Conservation (phyloP, 1,139 yeast genomes). For the Suhomyces anneliseae region DNA sequence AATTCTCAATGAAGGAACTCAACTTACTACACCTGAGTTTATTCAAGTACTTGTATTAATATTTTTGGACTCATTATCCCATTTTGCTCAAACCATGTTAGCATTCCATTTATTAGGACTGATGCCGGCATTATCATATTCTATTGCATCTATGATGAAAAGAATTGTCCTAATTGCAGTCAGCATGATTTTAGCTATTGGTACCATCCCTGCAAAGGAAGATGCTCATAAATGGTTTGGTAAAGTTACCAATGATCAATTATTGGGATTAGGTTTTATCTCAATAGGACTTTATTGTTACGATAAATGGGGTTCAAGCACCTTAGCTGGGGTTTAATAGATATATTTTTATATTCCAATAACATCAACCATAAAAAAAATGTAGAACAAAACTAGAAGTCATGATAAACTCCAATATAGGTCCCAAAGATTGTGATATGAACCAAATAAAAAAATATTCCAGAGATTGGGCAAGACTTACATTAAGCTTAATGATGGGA, state of each 20-base stretch:
- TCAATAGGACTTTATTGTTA: constrained; percentile 40
- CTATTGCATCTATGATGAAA: constrained; percentile 47
- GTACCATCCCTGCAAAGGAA: constrained; percentile 16
- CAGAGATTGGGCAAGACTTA: no score
- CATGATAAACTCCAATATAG: not conserved
- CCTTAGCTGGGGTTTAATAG: constrained; percentile 6
- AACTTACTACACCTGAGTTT: constrained; percentile 5
- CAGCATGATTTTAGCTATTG: constrained; percentile 30
- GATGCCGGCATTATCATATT: constrained; percentile 42
- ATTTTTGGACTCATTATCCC: constrained; percentile 33
- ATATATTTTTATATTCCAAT: not conserved
- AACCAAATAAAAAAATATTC: no score
- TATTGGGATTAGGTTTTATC: constrained; percentile 31
- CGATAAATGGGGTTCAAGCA: constrained; percentile 43
- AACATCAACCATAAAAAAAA: no score
- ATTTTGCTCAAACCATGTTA: constrained; percentile 37
- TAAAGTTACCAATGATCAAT: constrained; percentile 29
- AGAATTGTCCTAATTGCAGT: constrained; percentile 39
- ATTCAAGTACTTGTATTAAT: constrained; percentile 24
- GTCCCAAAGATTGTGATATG: not conserved
- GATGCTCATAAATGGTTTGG: constrained; percentile 26
- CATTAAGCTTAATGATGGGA: no score
- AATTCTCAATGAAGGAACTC: constrained; percentile 4
- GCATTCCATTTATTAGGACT: constrained; percentile 40
- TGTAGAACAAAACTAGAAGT: not conserved